Evolutionary conservation across 1,139 yeast species (phyloP), one percentile per base, ranked within the genome.

Genomic region (Diutina mesorugosa): DNA sequence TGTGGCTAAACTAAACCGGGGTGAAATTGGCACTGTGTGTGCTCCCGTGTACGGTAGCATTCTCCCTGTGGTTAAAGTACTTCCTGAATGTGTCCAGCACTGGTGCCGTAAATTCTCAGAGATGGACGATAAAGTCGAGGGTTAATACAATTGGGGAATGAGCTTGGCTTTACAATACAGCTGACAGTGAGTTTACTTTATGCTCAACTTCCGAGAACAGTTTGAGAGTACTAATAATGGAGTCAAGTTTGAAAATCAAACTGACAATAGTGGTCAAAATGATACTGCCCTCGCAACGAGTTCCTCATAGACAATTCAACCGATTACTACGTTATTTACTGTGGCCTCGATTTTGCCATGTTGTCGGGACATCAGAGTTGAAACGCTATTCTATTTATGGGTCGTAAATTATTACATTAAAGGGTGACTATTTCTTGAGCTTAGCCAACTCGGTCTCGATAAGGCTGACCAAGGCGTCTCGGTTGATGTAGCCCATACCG

Each of bases 11-110:
- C 67, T 83, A 1, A 69, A 72, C 5, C 55, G 54, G 0, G 87
- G 90, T 0, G 73, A 74, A 57, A 67, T 75, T 46, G 91, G 91
- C 0, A 72, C 72, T 1, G 61, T 85, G 45, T 72, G 79, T 56
- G 73, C 67, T 52, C 93, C 95, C 0, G 65, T 83, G 2, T 87
- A 87, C 65, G 81, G 87, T 1, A 73, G 80, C 55, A 74, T 83
- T 57, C 71, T 85, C 30, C 84, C 87, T 1, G 52, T 76, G 0
- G 64, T 86, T 56, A 76, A 80, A 64, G 63, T 74, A 8, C 60
- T 85, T 58, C 95, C 95, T 0, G 72, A 72, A 59, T 58, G 66
- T 14, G 10, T 84, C 4, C 80, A 77, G 58, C 72, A 72, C 35
- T 60, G 71, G 21, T 72, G 79, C 48, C 70, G 93, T 58, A 67